Evolutionary conservation across 225 moss, liverwort and hornwort species (phyloP).

Genomic region (Straminergon stramineum): DNA sequence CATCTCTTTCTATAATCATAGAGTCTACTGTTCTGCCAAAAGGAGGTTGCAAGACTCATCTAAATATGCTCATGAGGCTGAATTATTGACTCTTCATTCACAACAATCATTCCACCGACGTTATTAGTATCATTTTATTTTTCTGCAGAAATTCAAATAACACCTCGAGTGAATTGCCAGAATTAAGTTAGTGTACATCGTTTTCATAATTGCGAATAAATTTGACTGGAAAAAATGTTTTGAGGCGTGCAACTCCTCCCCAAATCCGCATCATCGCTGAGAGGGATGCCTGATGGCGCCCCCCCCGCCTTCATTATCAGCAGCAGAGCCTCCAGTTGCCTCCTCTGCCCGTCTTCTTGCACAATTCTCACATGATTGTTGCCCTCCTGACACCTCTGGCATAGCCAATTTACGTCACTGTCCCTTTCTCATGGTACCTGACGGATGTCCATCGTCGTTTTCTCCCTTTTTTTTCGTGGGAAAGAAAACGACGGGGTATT

Average conservation of each 20-base stretch:
- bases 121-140: neutral
- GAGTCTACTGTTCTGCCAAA: too few relatives aligned
- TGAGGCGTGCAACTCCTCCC: neutral
- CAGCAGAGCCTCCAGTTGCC: neutral
- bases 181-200: neutral
- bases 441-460: neutral
- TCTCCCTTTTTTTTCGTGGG: too few relatives aligned
- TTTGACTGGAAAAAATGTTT: neutral
- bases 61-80: neutral
- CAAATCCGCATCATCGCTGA: neutral
- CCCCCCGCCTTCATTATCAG: neutral
- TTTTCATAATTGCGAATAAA: neutral
- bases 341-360: neutral
- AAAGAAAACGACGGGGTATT: neutral
- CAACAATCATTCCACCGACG: neutral
- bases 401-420: neutral
- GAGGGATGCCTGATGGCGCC: neutral
- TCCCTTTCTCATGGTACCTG: neutral
- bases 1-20: too few relatives aligned
- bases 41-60: neutral
- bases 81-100: neutral
- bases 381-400: constrained; percentile 24
- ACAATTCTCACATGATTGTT: constrained; percentile 32
- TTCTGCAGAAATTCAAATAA: neutral
- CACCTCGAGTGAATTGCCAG: too few relatives aligned